phyloP scores from a whole-genome alignment of 371 early-diverging fungal species.

The Mortierella sp. region DNA sequence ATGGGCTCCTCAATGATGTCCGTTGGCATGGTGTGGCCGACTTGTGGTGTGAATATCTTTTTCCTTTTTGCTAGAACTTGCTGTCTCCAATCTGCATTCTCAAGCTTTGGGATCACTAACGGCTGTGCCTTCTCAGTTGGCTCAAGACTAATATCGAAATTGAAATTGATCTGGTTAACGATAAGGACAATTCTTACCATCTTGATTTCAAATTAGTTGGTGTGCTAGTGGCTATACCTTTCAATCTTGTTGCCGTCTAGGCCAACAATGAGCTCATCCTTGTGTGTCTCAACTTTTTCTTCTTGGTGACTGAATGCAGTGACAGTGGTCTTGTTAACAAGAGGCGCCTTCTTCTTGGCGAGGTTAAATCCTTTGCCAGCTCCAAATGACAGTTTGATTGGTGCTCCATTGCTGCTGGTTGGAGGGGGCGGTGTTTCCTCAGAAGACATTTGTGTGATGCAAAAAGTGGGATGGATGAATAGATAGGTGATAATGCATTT shows the following conservation, averaged over 20 bases:
- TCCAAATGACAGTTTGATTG: conserved; percentile 47
- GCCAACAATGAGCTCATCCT: conserved; percentile 64
- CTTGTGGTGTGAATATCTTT: conserved; percentile 59
- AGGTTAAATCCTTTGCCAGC: conserved; percentile 23
- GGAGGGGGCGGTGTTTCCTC: conserved; percentile 30
- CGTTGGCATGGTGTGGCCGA: conserved; percentile 21
- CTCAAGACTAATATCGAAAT: conserved; percentile 48
- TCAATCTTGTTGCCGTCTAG: conserved; percentile 66
- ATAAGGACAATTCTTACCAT: neutral
- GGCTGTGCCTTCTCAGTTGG: conserved; percentile 59
- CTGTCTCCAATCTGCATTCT: conserved; percentile 66
- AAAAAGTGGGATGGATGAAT: neutral
- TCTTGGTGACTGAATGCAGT: conserved; percentile 55
- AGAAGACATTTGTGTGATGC: conserved; percentile 28
- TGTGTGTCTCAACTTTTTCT: conserved; percentile 57
- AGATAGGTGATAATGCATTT: neutral
- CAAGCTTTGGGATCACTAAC: conserved; percentile 62
- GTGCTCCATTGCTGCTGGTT: conserved; percentile 22
- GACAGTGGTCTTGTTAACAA: conserved; percentile 16
- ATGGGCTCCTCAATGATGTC: conserved; percentile 22
- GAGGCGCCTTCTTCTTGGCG: conserved; percentile 27
- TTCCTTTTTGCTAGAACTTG: conserved; percentile 58
- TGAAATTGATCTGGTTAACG: neutral
- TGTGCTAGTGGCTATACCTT: conserved; percentile 57
- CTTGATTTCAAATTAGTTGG: neutral